Base-by-base conservation (phyloP, 31 red algal species). In the Odonthalia washingtoniensis region DNA sequence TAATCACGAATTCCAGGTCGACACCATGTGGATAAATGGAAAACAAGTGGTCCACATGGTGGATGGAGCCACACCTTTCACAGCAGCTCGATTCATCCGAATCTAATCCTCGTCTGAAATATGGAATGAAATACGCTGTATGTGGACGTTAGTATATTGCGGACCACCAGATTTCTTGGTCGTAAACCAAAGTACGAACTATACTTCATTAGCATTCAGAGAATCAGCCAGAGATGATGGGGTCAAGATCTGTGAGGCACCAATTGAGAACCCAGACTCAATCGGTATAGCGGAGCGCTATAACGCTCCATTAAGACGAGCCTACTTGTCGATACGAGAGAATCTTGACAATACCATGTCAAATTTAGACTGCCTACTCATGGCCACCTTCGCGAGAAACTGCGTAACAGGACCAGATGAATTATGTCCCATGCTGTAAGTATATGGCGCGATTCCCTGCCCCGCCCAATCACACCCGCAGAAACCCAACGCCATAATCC, bases 361-460 rank as follows among this genome's bases (percentile, higher is more conserved):
- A 57, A 40, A 73, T 34, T n/a, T n/a, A n/a, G n/a, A 85, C 0
- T 72, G 63, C 42, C 60, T 85, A 66, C 35, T 72, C 12, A 33
- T 74, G 31, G 81, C 81, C 46, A 72, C 75, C 0, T 75, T 39
- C 14, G 63, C 38, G 4, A 52, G 75, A 1, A 76, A 77, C 45
- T 44, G 63, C 57, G n/a, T 46, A 21, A 65, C 77, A 31, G 70
- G 84, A 43, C 84, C 72, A 1, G 84, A 87, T n/a, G 72, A 72
- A 42, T 62, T 78, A 5, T 76, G 46, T 53, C 84, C 84, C 16
- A 87, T 49, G 14, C 26, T 87, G 16, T 30, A 67, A 1, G 84
- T 87, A 30, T 87, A 63, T 68, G 72, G 72, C 75, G 72, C 74
- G 24, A 37, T 87, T 3, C 60, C 84, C 26, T 2, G 84, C 35